Evolutionary conservation across 106 monocot genomes (phyloP).

Genomic region (Apostasia shenzhenica): DNA sequence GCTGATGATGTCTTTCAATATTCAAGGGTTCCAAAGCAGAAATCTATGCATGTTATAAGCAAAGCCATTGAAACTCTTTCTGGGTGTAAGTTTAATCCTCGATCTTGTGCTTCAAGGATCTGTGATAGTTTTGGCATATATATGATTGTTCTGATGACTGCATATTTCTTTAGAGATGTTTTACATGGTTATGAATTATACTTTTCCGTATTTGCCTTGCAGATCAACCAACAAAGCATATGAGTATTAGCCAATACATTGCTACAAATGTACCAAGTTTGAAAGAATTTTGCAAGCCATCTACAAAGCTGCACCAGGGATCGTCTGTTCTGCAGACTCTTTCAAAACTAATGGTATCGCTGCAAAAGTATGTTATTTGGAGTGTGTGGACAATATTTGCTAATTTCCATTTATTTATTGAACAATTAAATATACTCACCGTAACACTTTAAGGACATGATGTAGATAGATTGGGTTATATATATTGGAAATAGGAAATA

Average conservation of each 20-base stretch:
- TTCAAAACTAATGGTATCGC: slow-evolving; percentile 59
- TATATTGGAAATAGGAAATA: neutral
- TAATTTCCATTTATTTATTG: neutral
- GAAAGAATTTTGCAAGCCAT: slow-evolving; percentile 62
- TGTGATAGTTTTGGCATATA: neutral
- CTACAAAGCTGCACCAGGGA: slow-evolving; percentile 38
- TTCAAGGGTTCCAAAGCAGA: slow-evolving; percentile 65
- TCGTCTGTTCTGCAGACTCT: slow-evolving; percentile 57
- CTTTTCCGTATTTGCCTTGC: slow-evolving; percentile 11
- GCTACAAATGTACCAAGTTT: slow-evolving; percentile 76
- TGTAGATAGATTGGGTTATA: neutral
- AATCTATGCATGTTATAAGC: slow-evolving; percentile 62
- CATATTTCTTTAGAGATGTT: neutral
- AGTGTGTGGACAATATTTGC: neutral
- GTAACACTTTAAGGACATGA: too few relatives aligned
- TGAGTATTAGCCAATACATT: slow-evolving; percentile 79
- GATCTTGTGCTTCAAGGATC: neutral
- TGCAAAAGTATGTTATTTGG: slow-evolving; percentile 55
- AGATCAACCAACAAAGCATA: slow-evolving; percentile 65
- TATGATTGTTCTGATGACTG: neutral
- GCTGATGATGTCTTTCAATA: slow-evolving; percentile 95
- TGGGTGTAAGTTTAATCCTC: slow-evolving; percentile 62
- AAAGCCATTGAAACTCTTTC: slow-evolving; percentile 73
- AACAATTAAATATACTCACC: neutral
- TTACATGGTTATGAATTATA: neutral